Evolutionary conservation across 2,329 filamentous ascomycete species (phyloP).

Genomic region (Zymoseptoria passerinii): DNA sequence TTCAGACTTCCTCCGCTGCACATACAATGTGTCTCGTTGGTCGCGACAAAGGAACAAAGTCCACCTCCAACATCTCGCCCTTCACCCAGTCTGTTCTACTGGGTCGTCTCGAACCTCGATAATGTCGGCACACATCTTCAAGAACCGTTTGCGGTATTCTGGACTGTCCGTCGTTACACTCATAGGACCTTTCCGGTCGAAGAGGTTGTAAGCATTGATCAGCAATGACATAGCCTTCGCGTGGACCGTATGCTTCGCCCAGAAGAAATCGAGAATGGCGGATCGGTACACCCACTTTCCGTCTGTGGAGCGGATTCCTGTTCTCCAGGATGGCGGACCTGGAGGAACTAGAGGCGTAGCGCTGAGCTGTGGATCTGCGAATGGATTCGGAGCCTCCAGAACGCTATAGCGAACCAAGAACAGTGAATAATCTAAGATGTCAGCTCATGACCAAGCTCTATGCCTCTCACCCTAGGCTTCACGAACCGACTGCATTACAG

Average conservation of each 20-base stretch:
- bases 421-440: slow-evolving; percentile 59
- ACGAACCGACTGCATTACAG: no score
- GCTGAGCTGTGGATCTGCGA: slow-evolving; percentile 2
- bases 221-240: slow-evolving; percentile 58
- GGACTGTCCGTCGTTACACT: slow-evolving; percentile 61
- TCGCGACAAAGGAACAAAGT: neutral
- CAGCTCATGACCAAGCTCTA: no score
- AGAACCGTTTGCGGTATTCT: slow-evolving; percentile 56
- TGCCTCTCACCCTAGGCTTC: no score
- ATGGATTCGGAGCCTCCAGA: slow-evolving; percentile 7
- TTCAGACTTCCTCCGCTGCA: neutral
- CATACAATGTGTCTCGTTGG: neutral
- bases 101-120: slow-evolving; percentile 26
- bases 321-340: slow-evolving; percentile 45
- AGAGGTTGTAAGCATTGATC: slow-evolving; percentile 46
- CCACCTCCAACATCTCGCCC: neutral
- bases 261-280: slow-evolving; percentile 64
- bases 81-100: neutral
- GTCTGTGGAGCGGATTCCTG: slow-evolving; percentile 53
- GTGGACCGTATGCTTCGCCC: slow-evolving; percentile 60
- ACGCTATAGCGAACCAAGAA: slow-evolving; percentile 56
- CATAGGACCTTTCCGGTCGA: slow-evolving; percentile 61
- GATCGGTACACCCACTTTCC: slow-evolving; percentile 60
- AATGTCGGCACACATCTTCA: slow-evolving; percentile 44
- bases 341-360: slow-evolving; percentile 26